Conservation (phyloP, 2,329 filamentous ascomycete genomes). For the Rhinocladiella mackenziei region DNA sequence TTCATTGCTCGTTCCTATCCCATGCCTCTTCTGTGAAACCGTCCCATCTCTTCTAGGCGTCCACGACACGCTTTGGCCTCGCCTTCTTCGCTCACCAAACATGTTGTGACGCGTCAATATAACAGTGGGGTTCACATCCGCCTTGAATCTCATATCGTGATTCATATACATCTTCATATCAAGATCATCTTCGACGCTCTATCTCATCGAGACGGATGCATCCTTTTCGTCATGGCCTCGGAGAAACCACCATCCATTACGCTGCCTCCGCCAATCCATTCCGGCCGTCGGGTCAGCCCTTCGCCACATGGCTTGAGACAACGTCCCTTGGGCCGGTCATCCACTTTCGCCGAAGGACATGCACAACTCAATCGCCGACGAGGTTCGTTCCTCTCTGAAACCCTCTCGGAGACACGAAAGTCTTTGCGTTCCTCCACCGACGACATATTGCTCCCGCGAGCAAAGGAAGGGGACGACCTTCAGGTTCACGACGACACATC, state of each 20-base stretch:
- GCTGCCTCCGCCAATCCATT: constrained; percentile 6
- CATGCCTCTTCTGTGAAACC: no score
- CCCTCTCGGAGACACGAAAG: constrained; percentile 62
- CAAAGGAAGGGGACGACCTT: constrained; percentile 35
- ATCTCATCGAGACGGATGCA: background rate
- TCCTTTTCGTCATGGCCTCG: constrained; percentile 12
- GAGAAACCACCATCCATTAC: constrained; percentile 14
- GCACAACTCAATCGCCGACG: constrained; percentile 50
- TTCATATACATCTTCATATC: no score
- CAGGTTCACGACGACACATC: constrained; percentile 53
- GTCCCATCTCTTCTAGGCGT: no score
- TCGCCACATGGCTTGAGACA: constrained; percentile 35
- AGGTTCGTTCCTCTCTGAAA: constrained; percentile 75
- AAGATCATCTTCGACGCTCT: background rate
- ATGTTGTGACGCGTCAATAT: no score
- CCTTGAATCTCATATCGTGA: no score
- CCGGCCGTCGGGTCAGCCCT: constrained; percentile 24
- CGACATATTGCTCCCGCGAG: constrained; percentile 62
- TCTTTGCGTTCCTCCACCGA: constrained; percentile 64
- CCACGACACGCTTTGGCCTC: no score
- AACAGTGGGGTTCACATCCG: no score
- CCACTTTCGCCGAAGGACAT: constrained; percentile 37
- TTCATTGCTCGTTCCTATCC: no score
- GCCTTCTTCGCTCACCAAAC: no score
- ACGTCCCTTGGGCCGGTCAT: constrained; percentile 35